Conservation (phyloP, 2,329 filamentous ascomycete genomes). For the Cadophora luteo-olivacea region DNA sequence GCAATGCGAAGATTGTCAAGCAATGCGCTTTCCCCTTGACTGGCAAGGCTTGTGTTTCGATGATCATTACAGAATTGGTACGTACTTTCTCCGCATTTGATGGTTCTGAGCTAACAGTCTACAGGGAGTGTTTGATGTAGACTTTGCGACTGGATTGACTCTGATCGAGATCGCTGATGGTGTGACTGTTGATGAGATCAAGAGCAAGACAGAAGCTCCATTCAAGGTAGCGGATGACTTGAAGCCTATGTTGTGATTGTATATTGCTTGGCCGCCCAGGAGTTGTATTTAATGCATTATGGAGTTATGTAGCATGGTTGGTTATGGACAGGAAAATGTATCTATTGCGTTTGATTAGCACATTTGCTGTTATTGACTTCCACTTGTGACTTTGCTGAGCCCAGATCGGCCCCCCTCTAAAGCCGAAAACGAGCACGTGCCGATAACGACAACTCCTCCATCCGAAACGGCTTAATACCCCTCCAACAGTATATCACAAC, state of each 20-base stretch:
- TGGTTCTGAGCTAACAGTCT: constrained; percentile 26
- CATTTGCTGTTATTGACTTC: neutral
- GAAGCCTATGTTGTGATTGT: constrained; percentile 69
- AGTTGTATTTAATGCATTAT: constrained; percentile 22
- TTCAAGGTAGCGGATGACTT: constrained; percentile 83
- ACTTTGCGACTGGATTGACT: constrained; percentile 80
- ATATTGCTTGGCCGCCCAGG: constrained; percentile 19
- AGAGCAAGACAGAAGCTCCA: constrained; percentile 84
- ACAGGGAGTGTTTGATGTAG: constrained; percentile 73
- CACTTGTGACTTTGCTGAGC: neutral
- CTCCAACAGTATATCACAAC: neutral
- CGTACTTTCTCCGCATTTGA: neutral
- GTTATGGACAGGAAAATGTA: constrained; percentile 15
- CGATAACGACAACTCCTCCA: constrained; percentile 14
- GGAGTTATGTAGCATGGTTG: constrained; percentile 20
- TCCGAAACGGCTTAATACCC: constrained; percentile 5
- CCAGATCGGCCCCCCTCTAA: neutral
- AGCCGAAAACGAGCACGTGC: constrained; percentile 6
- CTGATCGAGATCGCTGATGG: constrained; percentile 87
- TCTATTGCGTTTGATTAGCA: neutral
- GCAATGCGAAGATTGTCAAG: constrained; percentile 91
- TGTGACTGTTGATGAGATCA: constrained; percentile 87
- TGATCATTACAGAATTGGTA: constrained; percentile 88
- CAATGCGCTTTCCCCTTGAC: constrained; percentile 96
- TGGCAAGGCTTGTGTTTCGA: constrained; percentile 82